Conservation (phyloP, 2,329 filamentous ascomycete species). For the Cladosporium austrohemisphaericum region DNA sequence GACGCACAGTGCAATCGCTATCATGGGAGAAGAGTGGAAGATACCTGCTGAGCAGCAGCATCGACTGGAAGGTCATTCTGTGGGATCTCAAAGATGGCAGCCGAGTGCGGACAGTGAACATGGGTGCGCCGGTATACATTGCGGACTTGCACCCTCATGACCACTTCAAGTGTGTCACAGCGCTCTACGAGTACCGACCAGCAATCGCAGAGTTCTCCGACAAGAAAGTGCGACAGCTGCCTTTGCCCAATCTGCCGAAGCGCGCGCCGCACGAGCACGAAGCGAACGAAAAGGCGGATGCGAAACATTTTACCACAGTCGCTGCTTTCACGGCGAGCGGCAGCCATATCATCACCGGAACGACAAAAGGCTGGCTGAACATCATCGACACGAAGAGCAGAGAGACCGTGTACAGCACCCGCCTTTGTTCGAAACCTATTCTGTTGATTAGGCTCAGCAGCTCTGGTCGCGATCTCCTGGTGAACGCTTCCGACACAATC, state of each 20-base stretch:
- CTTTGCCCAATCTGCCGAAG: conserved; percentile 77
- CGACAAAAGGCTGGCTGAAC: conserved; percentile 93
- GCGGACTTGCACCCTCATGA: conserved; percentile 91
- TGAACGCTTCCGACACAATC: conserved; percentile 92
- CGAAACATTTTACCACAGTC: conserved; percentile 90
- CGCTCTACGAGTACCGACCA: conserved; percentile 89
- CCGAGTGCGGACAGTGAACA: conserved; percentile 77
- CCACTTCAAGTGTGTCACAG: conserved; percentile 80
- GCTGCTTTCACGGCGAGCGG: conserved; percentile 83
- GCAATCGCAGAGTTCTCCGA: conserved; percentile 67
- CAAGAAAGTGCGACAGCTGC: conserved; percentile 61
- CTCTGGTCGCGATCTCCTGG: conserved; percentile 81
- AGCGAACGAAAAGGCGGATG: conserved; percentile 82
- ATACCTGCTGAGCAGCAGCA: conserved; percentile 86
- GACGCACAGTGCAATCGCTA: conserved; percentile 82
- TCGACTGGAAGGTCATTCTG: conserved; percentile 93
- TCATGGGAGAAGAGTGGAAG: conserved; percentile 92
- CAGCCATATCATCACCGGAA: conserved; percentile 85
- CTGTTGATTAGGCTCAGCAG: conserved; percentile 79
- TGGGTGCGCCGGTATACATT: conserved; percentile 90
- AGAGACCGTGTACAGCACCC: conserved; percentile 83
- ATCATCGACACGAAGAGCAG: conserved; percentile 81
- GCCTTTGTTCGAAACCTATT: conserved; percentile 81
- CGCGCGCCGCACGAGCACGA: conserved; percentile 68
- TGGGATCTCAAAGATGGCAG: conserved; percentile 81